phyloP scores from a whole-genome alignment of 352 stramenopile species.

The Globisporangium radiosum region DNA sequence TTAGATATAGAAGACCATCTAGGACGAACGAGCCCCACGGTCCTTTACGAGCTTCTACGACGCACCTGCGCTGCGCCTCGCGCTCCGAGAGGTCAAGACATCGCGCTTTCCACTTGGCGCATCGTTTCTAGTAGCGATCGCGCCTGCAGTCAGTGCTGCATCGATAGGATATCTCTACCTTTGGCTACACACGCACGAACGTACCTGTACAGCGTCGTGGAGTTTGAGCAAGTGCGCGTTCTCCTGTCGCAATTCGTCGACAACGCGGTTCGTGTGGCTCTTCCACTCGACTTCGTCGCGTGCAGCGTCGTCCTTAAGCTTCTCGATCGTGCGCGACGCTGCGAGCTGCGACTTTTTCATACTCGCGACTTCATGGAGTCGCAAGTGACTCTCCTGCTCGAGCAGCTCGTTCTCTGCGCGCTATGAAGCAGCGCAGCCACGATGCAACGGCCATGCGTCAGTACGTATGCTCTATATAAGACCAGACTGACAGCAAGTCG shows the following conservation, averaged over 20 bases:
- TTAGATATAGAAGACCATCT: too few species aligned
- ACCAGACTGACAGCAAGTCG: neutral
- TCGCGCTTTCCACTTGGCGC: constrained; percentile 61
- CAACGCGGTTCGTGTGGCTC: constrained; percentile 33
- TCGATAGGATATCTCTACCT: too few species aligned
- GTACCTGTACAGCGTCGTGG: constrained; percentile 46
- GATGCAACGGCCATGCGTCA: neutral
- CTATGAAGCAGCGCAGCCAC: constrained; percentile 13
- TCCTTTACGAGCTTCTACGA: neutral
- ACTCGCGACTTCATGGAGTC: constrained; percentile 43
- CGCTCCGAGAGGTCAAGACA: constrained; percentile 41
- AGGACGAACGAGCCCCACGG: too few species aligned
- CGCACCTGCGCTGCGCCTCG: constrained; percentile 26
- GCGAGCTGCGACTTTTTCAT: constrained; percentile 64
- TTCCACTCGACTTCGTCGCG: constrained; percentile 55
- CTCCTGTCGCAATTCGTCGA: constrained; percentile 58
- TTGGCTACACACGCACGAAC: neutral
- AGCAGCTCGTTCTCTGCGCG: constrained; percentile 78
- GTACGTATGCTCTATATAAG: too few species aligned
- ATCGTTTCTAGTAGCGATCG: constrained; percentile 37
- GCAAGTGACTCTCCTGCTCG: constrained; percentile 59
- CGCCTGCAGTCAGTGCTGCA: neutral
- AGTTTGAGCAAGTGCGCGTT: constrained; percentile 51
- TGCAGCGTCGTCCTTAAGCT: constrained; percentile 42
- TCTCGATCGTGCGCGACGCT: constrained; percentile 46